Base-by-base conservation (phyloP, 305 asterid species). In the Euphrasia arctica region DNA sequence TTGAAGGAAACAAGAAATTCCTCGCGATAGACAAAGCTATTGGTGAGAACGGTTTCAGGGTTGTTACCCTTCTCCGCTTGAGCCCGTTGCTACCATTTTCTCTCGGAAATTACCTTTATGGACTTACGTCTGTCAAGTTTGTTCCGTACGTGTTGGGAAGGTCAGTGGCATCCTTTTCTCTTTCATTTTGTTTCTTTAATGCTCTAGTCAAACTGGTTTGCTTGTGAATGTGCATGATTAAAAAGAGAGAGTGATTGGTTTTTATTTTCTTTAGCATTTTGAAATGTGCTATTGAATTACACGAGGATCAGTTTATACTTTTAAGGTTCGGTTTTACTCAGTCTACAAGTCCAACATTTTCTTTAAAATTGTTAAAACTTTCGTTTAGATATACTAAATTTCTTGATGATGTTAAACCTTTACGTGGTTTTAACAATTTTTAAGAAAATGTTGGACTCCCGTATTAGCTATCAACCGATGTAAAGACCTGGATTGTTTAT, bases 61-160 rank as follows among this genome's bases (percentile, higher is more conserved):
- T 92, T 71, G 97, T 89, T 49, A 92, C 95, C 65, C 98, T 92
- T 70, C 98, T 92, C 70, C 98, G 98, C 36, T 75, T 92, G 86
- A 92, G 98, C 82, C 98, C 98, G 9, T 78, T 92, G 89, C 90
- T 92, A 64, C 98, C 98, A 0, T 90, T 92, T 82, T 90, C 98
- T 62, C 86, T 92, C 25, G 98, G 96, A 68, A 92, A 92, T 72
- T 92, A 92, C 80, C 85, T 92, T 39, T 90, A 89, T 18, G 98
- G 98, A 41, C 96, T 92, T 55, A 92, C 98, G 1, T 89, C 98
- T 51, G 98, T 92, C 72, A 79, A 90, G 60, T 92, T 92, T 65
- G 81, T 85, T 12, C 98, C 98, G 0, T 92, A 92, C 31, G 90
- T 92, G 28, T 72, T 92, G 54, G 98, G 96, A 82, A 92, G 98